Base-by-base conservation (phyloP, 805 yeast species). In the Scheffersomyces ergatensis region DNA sequence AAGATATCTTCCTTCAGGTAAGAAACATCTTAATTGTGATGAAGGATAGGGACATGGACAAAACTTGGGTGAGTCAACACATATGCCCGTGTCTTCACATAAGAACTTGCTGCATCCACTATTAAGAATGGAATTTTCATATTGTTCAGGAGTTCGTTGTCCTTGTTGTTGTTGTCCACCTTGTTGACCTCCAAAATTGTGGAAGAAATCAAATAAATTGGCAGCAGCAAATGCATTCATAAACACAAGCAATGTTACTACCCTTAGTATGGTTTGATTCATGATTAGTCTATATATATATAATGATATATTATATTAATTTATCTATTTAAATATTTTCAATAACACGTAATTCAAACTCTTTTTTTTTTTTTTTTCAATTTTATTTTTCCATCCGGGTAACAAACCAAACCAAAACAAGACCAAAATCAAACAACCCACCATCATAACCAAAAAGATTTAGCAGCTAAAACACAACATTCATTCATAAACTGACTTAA, bases 31-130 rank as follows among this genome's bases (percentile, higher is more conserved):
- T 45, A 86, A 54, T 58, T 92, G 96, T 1, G 95, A 82, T 43
- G 81, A 78, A 1, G 96, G 93, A 56, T 80, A 92, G 2, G 88
- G 89, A 59, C 99, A 93, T 1, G 97, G 96, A 59, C 99, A 93
- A 38, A 83, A 85, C 6, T 72, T 50, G 0, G 88, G 79, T 1
- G 62, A 53, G 2, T 73, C 71, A 0, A 88, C 99, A 66, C 99
- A 93, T 8, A 71, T 71, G 31, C 82, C 69, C 0, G 97, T 88
- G 50, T 83, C 95, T 3, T 88, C 88, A 57, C 99, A 93, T 26
- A 92, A 62, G 58, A 83, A 92, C 5, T 68, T 67, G 8, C 64
- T 61, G 56, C 99, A 93, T 3, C 69, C 64, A 23, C 57, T 50
- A 34, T 66, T 62, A 29, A 74, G 58, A 38, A 63, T 64, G 34